Conservation (phyloP, 1,284 basidiomycete species). For the Ceratobasidium sp. region DNA sequence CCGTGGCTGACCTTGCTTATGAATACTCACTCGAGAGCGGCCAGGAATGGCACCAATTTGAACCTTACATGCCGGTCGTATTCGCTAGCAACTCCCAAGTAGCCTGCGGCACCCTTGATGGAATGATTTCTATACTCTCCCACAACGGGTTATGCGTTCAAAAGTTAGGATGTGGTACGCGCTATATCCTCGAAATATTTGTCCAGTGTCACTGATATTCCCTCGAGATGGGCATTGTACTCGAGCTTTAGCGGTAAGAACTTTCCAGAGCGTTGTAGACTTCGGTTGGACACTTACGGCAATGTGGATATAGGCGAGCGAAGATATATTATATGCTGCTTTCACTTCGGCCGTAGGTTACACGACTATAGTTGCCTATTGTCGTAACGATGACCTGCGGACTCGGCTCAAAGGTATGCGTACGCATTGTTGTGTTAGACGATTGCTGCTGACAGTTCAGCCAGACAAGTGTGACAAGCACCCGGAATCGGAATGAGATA, state of each 20-base stretch:
- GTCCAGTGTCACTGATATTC: too few species aligned
- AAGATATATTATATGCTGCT: neutral
- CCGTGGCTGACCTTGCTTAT: neutral
- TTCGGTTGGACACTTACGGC: neutral
- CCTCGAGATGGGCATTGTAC: neutral
- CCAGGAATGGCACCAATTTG: neutral
- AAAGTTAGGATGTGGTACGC: neutral
- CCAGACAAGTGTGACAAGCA: neutral
- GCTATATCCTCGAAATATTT: neutral
- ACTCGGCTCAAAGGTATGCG: neutral
- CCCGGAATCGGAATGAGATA: neutral
- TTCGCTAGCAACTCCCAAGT: neutral
- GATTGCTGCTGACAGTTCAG: neutral
- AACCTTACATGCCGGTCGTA: neutral
- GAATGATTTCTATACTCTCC: neutral
- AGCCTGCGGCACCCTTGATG: neutral
- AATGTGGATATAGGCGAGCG: neutral
- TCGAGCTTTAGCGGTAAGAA: neutral
- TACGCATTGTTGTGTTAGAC: neutral
- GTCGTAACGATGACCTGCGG: neutral
- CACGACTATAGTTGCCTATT: neutral
- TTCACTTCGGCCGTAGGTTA: neutral
- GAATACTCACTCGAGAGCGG: neutral
- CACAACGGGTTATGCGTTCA: neutral
- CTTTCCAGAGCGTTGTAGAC: neutral